Evolutionary conservation across 257 asterid species (phyloP), one percentile per base, ranked within the genome.

Genomic region (Solanum peruvianum): DNA sequence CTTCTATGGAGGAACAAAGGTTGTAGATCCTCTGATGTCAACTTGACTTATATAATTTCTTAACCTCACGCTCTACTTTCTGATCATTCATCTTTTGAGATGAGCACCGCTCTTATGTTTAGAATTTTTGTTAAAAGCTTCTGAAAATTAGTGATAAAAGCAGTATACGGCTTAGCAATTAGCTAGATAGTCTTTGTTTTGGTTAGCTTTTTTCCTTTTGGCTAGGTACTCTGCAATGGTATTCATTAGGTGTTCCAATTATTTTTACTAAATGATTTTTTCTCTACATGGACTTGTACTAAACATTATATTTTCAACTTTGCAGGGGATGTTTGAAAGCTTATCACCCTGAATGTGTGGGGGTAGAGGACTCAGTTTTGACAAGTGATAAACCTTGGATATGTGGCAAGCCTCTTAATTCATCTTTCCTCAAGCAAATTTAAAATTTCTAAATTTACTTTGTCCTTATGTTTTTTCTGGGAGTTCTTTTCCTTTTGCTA

Each of bases 311-410:
- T 45, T 35, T 35, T 72, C 87, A 62, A 25, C 78, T 91, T 87
- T 90, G 25, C 97, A 96, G 98, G 93, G 73, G 93, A 18, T 96
- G 99, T 87, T 81, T 87, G 72, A 96, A 96, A 90, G 89, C 97
- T 47, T 96, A 93, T 85, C 99, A 96, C 87, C 92, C 91, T 62
- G 6, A 16, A 29, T 96, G 99, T 42, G 93, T 93, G 89, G 92
- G 29, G 52, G 91, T 92, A 91, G 93, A 88, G 9, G 89, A 86
- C 13, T 91, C 96, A 6, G 89, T 90, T 89, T 85, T 91, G 86
- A 85, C 87, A 37, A 86, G 92, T 83, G 88, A 91, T 9, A 23
- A 33, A 66, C 39, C 35, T 82, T 96, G 95, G 95, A 88, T 49
- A 58, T 96, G 99, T 69, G 85, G 98, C 94, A 91, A 93, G 98